A percentile compares a stretch with the other conserved stretches of the same genome.
phyloP scores from a whole-genome alignment of 345 rosid species.

The Excoecaria cochinchinensis region DNA sequence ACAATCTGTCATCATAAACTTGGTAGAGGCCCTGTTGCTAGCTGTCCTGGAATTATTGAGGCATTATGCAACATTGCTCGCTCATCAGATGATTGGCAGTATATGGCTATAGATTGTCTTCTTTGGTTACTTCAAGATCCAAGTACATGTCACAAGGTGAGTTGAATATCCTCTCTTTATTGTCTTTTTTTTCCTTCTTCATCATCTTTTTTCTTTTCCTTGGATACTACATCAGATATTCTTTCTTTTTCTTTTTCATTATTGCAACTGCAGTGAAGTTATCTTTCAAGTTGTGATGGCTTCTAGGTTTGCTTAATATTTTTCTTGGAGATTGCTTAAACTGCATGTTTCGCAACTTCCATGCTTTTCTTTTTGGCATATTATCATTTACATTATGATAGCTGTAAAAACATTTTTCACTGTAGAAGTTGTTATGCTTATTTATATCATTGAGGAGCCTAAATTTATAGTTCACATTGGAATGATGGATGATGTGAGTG shows the following conservation, averaged over 20 bases:
- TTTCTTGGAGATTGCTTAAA: background rate
- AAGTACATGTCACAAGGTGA: constrained; percentile 77
- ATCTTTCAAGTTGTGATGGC: background rate
- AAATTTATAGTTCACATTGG: background rate
- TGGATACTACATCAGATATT: background rate
- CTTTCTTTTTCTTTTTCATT: background rate
- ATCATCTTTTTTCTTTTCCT: too few relatives aligned
- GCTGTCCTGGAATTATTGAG: constrained; percentile 81
- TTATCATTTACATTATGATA: background rate
- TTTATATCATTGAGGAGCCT: background rate
- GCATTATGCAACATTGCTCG: constrained; percentile 89
- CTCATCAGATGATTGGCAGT: constrained; percentile 99
- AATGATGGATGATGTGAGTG: background rate
- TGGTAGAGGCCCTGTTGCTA: constrained; percentile 88
- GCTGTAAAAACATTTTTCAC: background rate
- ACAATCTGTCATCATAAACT: constrained; percentile 95
- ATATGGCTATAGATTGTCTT: constrained; percentile 97
- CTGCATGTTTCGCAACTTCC: background rate
- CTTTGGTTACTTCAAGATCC: constrained; percentile 97
- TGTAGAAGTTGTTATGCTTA: background rate
- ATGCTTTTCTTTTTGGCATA: background rate
- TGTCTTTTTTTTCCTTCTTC: background rate
- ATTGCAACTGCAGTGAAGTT: background rate
- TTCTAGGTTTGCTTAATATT: background rate
- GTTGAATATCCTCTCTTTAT: background rate